Evolutionary conservation across 768 basidiomycete species (phyloP).

Genomic region (Lentinus brumalis): DNA sequence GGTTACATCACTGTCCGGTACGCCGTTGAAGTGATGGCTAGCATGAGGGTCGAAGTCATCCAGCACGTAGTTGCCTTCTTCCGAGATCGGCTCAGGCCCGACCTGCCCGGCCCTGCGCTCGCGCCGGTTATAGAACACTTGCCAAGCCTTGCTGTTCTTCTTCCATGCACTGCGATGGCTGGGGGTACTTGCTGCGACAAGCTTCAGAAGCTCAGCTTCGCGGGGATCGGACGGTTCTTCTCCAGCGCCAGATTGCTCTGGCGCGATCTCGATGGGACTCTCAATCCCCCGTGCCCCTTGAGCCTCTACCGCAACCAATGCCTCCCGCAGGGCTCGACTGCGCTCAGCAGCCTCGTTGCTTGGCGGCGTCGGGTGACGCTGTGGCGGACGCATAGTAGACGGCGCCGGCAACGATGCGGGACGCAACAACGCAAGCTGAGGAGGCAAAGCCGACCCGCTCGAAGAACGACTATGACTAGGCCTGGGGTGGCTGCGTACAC

Average conservation of each 20-base stretch:
- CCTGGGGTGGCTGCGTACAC: conserved; percentile 26
- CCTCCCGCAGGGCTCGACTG: conserved; percentile 20
- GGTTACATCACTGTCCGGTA: conserved; percentile 17
- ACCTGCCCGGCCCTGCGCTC: conserved; percentile 17
- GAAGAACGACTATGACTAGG: conserved; percentile 28
- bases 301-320: conserved; percentile 14
- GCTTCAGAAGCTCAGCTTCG: conserved; percentile 56
- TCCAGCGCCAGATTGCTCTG: conserved; percentile 14
- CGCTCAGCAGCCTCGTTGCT: conserved; percentile 17
- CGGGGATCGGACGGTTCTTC: conserved; percentile 35
- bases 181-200: conserved; percentile 70
- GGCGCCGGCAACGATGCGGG: conserved; percentile 71
- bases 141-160: conserved; percentile 64
- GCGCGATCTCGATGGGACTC: conserved; percentile 17
- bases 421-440: conserved; percentile 60
- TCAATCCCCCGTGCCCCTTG: conserved; percentile 17
- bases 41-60: conserved; percentile 14
- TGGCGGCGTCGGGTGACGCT: conserved; percentile 12
- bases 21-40: conserved; percentile 5
- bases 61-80: conserved; percentile 30
- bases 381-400: conserved; percentile 49
- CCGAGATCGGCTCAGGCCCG: conserved; percentile 28
- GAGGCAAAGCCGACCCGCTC: conserved; percentile 45
- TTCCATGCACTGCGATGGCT: conserved; percentile 76
- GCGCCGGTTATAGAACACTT: conserved; percentile 50